Base-by-base conservation (phyloP, 2,329 filamentous ascomycete species). In the Diaporthe destruens region DNA sequence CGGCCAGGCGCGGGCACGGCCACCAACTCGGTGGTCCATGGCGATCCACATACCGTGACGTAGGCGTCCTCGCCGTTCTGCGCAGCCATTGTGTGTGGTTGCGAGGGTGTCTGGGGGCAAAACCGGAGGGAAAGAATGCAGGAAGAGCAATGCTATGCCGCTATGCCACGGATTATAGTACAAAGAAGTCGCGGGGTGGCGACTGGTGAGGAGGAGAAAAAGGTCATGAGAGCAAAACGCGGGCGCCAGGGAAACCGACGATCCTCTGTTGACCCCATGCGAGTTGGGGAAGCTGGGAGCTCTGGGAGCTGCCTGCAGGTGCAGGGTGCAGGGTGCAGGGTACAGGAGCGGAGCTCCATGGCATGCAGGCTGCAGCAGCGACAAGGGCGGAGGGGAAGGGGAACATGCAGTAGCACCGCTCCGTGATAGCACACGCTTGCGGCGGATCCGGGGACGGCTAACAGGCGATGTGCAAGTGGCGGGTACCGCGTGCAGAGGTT, bases 21-120 rank as follows among this genome's bases (percentile, higher is more conserved):
- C 47, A 25, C 59, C 32, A 39, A 66, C 56, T 57, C 72, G 23
- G n/a, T n/a, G n/a, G n/a, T 57, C 72, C 20, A 18, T 61, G 65
- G 69, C 59, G 65, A 34, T 71, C 57, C 55, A 86, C 87, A 77
- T 82, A 90, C 87, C 80, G 87, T 89, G 76, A 86, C 87, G 80
- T 89, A 90, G 77, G 87, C 83, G 76, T 89, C 87, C 79, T 86
- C 85, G 75, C 80, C 82, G 77, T 78, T 78, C 77, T 77, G 78
- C 70, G 79, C 76, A 75, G 83, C 81, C 84, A 86, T 85, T 75
- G 75, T 75, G 76, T 76, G 72, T 7, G 36, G 55, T 25, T 67
- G 39, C 47, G 65, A 39, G 66, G 29, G 44, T 20, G 34, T 53
- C 23, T 9, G 23, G 57, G 49, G 9, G 20, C 68, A 73, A 69